Evolutionary conservation across 352 stramenopile genomes (phyloP).

Genomic region (Peronosclerospora sorghi): DNA sequence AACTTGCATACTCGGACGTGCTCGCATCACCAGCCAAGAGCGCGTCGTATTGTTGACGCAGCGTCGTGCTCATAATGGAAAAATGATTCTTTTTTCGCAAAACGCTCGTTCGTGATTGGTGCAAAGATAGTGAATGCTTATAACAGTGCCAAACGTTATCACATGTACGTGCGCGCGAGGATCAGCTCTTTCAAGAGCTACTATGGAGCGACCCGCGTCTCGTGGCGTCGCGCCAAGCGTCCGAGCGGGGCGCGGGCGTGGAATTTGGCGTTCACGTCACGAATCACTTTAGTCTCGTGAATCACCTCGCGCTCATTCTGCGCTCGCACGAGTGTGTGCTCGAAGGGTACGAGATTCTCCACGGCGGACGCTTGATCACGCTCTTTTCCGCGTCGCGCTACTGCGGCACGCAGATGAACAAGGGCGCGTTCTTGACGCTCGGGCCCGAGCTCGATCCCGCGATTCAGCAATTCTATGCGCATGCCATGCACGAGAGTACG

Average conservation of each 20-base stretch:
- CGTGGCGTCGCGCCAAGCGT: too few relatives aligned
- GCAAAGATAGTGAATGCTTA: conserved; percentile 3
- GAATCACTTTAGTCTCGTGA: conserved; percentile 90
- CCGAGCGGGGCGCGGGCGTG: conserved; percentile 85
- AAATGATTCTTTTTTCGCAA: neutral
- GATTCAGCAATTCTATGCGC: conserved; percentile 91
- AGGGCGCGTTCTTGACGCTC: conserved; percentile 86
- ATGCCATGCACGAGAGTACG: too few relatives aligned
- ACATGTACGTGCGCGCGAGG: conserved; percentile 27
- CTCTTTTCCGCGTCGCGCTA: too few relatives aligned
- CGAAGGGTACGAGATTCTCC: conserved; percentile 86
- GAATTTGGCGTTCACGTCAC: conserved; percentile 90
- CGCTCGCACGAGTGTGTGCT: conserved; percentile 90
- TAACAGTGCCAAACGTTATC: neutral
- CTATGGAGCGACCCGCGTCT: conserved; percentile 90
- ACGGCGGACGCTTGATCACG: conserved; percentile 79
- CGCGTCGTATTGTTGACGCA: conserved; percentile 16
- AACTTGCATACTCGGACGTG: conserved; percentile 60
- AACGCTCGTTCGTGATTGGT: conserved; percentile 1
- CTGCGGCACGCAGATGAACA: too few relatives aligned
- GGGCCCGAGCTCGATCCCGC: conserved; percentile 85
- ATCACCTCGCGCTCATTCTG: conserved; percentile 88
- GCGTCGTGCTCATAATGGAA: neutral
- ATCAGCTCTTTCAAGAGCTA: conserved; percentile 91
- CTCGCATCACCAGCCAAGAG: conserved; percentile 23